A percentile compares a stretch with the other conserved stretches of the same genome.
These are phyloP conservation scores for Trametes sp. DNA, from an alignment of 1,284 basidiomycete genomes.

Conservation along the genomic window DNA sequence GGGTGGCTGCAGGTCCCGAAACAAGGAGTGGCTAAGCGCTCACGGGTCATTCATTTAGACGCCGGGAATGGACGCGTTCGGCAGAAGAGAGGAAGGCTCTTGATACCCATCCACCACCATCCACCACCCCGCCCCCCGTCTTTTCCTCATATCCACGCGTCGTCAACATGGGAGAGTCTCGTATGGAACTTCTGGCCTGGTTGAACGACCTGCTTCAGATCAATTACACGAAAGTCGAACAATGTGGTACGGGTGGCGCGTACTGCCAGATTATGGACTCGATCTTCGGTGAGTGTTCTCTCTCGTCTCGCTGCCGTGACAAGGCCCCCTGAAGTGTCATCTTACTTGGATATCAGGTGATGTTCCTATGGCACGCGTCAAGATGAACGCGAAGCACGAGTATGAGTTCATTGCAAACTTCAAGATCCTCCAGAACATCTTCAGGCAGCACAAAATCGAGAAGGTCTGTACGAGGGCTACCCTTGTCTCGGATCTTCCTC, in stretches of 20 bases:
- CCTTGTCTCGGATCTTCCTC: constrained; percentile 8
- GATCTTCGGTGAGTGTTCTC: constrained; percentile 75
- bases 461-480: constrained; percentile 79
- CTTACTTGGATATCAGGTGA: constrained; percentile 79
- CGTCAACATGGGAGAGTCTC: constrained; percentile 58
- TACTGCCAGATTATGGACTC: constrained; percentile 96
- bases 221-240: constrained; percentile 94
- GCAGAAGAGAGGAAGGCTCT: constrained; percentile 15
- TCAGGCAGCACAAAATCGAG: constrained; percentile 91
- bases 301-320: background rate
- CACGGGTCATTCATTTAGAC: constrained; percentile 6
- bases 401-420: constrained; percentile 97
- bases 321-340: no score
- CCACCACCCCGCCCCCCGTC: constrained; percentile 18
- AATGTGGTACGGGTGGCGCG: constrained; percentile 90
- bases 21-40: constrained; percentile 2
- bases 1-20: background rate
- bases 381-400: constrained; percentile 94
- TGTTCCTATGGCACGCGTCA: constrained; percentile 87
- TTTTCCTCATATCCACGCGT: constrained; percentile 24
- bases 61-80: constrained; percentile 26
- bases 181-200: constrained; percentile 93
- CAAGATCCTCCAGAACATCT: constrained; percentile 92
- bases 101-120: constrained; percentile 40
- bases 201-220: constrained; percentile 92